Evolutionary conservation across 805 yeast species (phyloP).

Genomic region (Zygosaccharomyces kombuchaensis): DNA sequence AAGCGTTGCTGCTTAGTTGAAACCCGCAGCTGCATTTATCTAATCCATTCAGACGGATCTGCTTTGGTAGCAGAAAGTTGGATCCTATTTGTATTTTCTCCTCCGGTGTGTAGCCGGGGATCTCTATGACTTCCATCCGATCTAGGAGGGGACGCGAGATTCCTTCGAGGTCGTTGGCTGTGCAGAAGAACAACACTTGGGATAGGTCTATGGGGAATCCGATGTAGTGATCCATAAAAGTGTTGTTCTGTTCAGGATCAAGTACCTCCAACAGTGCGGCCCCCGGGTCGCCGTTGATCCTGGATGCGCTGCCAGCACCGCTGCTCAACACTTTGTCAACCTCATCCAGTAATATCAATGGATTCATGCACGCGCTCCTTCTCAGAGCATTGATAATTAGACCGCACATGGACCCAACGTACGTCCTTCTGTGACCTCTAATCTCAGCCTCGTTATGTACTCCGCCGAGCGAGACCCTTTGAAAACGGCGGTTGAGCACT

Average conservation of each 20-base stretch:
- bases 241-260: constrained; percentile 82
- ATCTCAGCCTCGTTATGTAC: constrained; percentile 85
- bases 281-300: constrained; percentile 77
- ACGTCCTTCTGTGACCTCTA: constrained; percentile 86
- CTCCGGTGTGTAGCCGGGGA: constrained; percentile 72
- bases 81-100: constrained; percentile 73
- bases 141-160: constrained; percentile 76
- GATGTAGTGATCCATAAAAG: constrained; percentile 75
- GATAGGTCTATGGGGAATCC: constrained; percentile 85
- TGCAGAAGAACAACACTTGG: constrained; percentile 75
- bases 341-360: constrained; percentile 79
- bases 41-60: constrained; percentile 63
- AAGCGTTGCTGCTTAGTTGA: constrained; percentile 46
- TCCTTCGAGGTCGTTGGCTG: constrained; percentile 72
- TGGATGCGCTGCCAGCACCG: constrained; percentile 22
- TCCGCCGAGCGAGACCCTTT: constrained; percentile 81
- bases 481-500: constrained; percentile 68
- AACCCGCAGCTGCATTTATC: constrained; percentile 35
- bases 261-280: constrained; percentile 84
- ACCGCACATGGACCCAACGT: constrained; percentile 92
- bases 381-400: constrained; percentile 70
- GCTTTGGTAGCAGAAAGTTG: constrained; percentile 70
- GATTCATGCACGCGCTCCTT: constrained; percentile 73
- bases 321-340: constrained; percentile 65
- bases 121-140: constrained; percentile 75